These are phyloP conservation scores for Pythium aquatile DNA, from an alignment of 352 stramenopile species.

Conservation along the genomic window DNA sequence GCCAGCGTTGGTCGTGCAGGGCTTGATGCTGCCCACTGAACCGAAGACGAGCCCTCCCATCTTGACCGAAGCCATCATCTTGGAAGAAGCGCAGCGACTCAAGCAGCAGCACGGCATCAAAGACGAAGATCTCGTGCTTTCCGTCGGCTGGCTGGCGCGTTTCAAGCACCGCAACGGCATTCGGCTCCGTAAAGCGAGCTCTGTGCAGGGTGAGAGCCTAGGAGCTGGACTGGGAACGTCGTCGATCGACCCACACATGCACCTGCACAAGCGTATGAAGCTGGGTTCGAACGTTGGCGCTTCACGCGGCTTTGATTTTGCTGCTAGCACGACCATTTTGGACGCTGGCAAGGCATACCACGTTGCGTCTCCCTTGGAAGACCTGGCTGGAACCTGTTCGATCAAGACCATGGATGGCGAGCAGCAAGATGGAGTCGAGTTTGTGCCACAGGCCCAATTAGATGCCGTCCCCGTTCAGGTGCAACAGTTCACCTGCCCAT, in stretches of 20 bases:
- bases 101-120: conserved; percentile 65
- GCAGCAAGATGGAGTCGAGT: conserved; percentile 3
- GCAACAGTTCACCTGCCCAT: conserved; percentile 28
- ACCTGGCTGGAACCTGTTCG: neutral
- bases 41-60: conserved; percentile 5
- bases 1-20: neutral
- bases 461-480: conserved; percentile 28
- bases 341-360: neutral
- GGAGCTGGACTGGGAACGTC: conserved; percentile 1
- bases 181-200: conserved; percentile 45
- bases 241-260: neutral
- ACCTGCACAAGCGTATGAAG: conserved; percentile 1
- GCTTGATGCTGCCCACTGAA: neutral
- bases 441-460: neutral
- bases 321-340: neutral
- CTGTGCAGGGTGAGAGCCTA: neutral
- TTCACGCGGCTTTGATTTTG: neutral
- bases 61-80: conserved; percentile 66
- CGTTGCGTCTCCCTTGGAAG: neutral
- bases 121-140: conserved; percentile 67
- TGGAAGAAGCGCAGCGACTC: conserved; percentile 69
- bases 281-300: neutral
- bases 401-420: neutral
- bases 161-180: conserved; percentile 79
- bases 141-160: conserved; percentile 64